These are phyloP conservation scores for Rhodotorula sp. DNA, from an alignment of 1,284 basidiomycete species.

Conservation along the genomic window DNA sequence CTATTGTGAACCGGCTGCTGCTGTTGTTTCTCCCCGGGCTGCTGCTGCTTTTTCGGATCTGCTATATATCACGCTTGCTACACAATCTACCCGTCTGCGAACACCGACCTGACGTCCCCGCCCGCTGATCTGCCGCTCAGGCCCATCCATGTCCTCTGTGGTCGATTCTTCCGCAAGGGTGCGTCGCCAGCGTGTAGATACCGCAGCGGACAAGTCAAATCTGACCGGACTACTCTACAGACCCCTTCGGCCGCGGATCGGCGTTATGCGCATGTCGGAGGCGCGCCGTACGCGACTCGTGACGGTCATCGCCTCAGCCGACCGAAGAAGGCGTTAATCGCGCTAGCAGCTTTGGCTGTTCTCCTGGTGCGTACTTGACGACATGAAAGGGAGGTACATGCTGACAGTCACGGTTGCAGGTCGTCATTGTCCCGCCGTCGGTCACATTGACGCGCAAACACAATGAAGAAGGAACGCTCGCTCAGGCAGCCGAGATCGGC, in stretches of 20 bases:
- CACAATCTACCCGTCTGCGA: too few relatives aligned
- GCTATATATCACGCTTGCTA: too few relatives aligned
- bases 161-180: neutral
- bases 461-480: neutral
- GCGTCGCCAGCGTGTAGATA: neutral
- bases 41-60: too few relatives aligned
- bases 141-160: neutral
- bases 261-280: neutral
- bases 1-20: too few relatives aligned
- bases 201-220: neutral
- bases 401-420: neutral
- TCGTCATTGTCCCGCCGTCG: constrained; percentile 16
- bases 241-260: neutral
- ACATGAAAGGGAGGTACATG: too few relatives aligned
- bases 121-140: neutral
- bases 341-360: neutral
- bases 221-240: neutral
- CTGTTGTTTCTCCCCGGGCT: too few relatives aligned
- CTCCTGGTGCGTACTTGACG: neutral
- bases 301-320: neutral
- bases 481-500: neutral
- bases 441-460: constrained; percentile 7
- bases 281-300: neutral
- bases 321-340: neutral
- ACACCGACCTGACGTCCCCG: too few relatives aligned